Base-by-base conservation (phyloP, 306 rosid species). In the Ceratonia siliqua region DNA sequence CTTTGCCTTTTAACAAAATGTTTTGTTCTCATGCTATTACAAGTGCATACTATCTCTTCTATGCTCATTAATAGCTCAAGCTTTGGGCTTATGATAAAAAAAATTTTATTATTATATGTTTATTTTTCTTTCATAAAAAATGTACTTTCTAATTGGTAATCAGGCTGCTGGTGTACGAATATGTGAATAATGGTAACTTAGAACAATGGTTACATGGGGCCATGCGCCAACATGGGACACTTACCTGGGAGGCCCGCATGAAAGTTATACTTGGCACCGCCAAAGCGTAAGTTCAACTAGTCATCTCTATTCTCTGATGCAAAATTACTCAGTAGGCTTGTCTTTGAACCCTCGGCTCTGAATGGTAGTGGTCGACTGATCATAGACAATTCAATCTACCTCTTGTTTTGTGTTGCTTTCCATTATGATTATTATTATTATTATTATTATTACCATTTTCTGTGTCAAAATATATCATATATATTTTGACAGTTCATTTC, bases 191-290 rank as follows among this genome's bases (percentile, higher is more conserved):
- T 70, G 98, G 98, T 42, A 91, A 91, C 86, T 84, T 94, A 78
- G 98, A 94, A 69, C 97, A 91, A 68, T 91, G 98, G 98, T 81
- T 94, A 62, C 97, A 94, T 62, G 97, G 97, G 72, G 91, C 88
- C 6, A 87, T 91, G 95, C 70, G 85, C 38, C 92, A 90, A 69
- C 87, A 80, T 41, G 97, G 96, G 43, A 78, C 71, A 74, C 87
- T 91, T 76, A 89, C 92, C 14, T 89, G 98, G 98, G 98, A 91
- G 70, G 94, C 96, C 4, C 94, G 97, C 61, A 86, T 91, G 94
- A 94, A 94, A 80, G 95, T 91, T 85, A 76, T 90, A 69, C 91
- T 89, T 62, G 93, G 97, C 63, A 94, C 98, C 36, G 98, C 94
- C 38, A 91, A 92, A 83, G 98, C 95, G 97, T 94, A 91, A 91